Percentiles rank a stretch among this genome's conserved stretches.
Evolutionary conservation across 2,329 filamentous ascomycete genomes (phyloP).

Genomic region (Coleophoma crateriformis): DNA sequence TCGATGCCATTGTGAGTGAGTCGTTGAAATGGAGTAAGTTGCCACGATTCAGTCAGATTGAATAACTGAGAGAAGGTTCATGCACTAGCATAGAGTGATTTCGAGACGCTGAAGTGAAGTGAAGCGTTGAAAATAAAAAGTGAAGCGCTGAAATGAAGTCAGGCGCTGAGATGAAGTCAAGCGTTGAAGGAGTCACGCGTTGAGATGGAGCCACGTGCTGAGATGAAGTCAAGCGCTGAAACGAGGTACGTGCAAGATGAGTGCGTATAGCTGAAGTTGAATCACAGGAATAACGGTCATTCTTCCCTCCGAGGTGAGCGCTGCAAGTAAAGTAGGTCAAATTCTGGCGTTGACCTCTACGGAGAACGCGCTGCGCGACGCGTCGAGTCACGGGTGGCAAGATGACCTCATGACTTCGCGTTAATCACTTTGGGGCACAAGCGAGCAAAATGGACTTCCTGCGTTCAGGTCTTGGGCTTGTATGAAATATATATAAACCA

Average conservation of each 20-base stretch:
- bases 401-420: conserved; percentile 2
- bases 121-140: background rate
- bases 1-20: background rate
- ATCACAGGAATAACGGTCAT: too few species aligned
- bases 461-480: too few species aligned
- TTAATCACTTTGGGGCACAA: background rate
- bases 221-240: too few species aligned
- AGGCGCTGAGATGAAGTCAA: background rate
- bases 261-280: too few species aligned
- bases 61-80: background rate
- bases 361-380: background rate
- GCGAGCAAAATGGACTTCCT: background rate
- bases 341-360: background rate
- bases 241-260: too few species aligned
- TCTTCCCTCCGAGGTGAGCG: too few species aligned
- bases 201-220: too few species aligned
- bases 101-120: background rate
- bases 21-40: background rate
- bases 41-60: background rate
- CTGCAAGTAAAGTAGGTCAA: background rate
- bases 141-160: background rate
- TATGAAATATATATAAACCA: too few species aligned
- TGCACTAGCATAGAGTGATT: background rate
- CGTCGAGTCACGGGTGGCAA: background rate
- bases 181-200: background rate